phyloP scores from a whole-genome alignment of 2,329 filamentous ascomycete genomes.

The Penicillium sp. region DNA sequence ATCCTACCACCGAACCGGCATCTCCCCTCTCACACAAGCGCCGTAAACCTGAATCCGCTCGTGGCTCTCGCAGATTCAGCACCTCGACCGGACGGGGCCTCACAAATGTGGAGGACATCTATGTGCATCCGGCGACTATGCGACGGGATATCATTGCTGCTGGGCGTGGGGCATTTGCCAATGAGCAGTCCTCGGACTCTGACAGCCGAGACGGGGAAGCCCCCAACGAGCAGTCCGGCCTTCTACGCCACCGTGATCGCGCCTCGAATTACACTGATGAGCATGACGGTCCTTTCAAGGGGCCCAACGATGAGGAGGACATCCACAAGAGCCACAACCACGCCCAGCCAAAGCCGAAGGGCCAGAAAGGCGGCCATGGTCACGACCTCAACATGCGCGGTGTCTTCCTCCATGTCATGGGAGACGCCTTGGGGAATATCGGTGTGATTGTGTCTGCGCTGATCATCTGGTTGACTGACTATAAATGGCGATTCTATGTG shows the following conservation, averaged over 20 bases:
- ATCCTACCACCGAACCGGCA: conserved; percentile 24
- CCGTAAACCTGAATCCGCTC: conserved; percentile 22
- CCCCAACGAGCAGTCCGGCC: conserved; percentile 42
- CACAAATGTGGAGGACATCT: conserved; percentile 62
- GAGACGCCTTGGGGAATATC: conserved; percentile 46
- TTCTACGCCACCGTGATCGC: conserved; percentile 42
- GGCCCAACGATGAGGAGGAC: conserved; percentile 27
- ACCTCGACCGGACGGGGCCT: conserved; percentile 55
- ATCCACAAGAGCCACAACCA: conserved; percentile 73
- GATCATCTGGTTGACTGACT: conserved; percentile 85
- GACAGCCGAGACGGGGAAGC: conserved; percentile 53
- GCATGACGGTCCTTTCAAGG: conserved; percentile 12
- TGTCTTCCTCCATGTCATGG: conserved; percentile 59
- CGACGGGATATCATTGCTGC: conserved; percentile 87
- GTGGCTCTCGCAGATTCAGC: conserved; percentile 34
- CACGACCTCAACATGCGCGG: conserved; percentile 84
- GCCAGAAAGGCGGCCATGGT: conserved; percentile 49
- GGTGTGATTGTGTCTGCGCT: conserved; percentile 60
- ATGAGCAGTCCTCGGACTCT: conserved; percentile 50
- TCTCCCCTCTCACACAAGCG: conserved; percentile 32
- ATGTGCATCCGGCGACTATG: conserved; percentile 84
- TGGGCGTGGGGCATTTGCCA: conserved; percentile 60
- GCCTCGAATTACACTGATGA: conserved; percentile 33
- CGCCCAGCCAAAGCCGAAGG: conserved; percentile 59
- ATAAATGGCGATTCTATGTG: conserved; percentile 75